Percentiles rank a stretch among this genome's conserved stretches.
These are phyloP conservation scores for Rhizopus sp. DNA, from an alignment of 371 early-diverging fungal species.

Conservation along the genomic window DNA sequence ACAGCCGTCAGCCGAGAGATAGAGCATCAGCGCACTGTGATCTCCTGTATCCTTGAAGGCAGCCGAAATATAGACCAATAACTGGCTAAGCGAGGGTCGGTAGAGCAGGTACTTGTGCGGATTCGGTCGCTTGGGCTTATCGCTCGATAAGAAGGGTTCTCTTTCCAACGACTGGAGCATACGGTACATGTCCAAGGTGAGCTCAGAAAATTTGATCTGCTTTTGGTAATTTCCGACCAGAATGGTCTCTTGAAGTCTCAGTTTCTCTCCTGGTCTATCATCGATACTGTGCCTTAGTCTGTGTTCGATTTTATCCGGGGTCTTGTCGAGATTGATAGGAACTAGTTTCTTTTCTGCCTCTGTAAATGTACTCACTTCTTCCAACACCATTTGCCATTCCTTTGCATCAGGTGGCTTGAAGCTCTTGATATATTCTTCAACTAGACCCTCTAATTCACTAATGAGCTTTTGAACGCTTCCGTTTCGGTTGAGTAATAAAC, in stretches of 20 bases:
- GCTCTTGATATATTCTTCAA: constrained; percentile 83
- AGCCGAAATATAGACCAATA: constrained; percentile 86
- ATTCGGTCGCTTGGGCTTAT: constrained; percentile 57
- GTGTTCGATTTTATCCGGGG: constrained; percentile 63
- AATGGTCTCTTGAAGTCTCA: constrained; percentile 89
- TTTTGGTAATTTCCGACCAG: constrained; percentile 90
- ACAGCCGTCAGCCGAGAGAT: constrained; percentile 88
- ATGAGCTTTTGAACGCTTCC: constrained; percentile 78
- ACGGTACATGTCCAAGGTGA: constrained; percentile 95
- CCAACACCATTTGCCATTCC: constrained; percentile 92
- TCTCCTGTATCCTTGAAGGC: constrained; percentile 90
- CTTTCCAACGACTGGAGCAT: constrained; percentile 86
- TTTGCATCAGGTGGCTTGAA: constrained; percentile 89
- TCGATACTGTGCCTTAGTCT: constrained; percentile 60
- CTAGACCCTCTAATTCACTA: constrained; percentile 76
- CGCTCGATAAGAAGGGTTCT: constrained; percentile 23
- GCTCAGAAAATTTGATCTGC: constrained; percentile 94
- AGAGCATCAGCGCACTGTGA: constrained; percentile 81
- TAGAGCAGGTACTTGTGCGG: constrained; percentile 95
- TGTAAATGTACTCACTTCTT: constrained; percentile 88
- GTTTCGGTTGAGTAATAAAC: constrained; percentile 82
- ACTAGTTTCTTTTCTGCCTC: constrained; percentile 88
- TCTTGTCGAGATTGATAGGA: constrained; percentile 64
- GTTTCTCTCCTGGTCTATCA: constrained; percentile 47
- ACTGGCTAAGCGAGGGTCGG: constrained; percentile 83